Conservation (phyloP, 1,139 yeast species). For the Hyphopichia wangnamkhiaoensis region DNA sequence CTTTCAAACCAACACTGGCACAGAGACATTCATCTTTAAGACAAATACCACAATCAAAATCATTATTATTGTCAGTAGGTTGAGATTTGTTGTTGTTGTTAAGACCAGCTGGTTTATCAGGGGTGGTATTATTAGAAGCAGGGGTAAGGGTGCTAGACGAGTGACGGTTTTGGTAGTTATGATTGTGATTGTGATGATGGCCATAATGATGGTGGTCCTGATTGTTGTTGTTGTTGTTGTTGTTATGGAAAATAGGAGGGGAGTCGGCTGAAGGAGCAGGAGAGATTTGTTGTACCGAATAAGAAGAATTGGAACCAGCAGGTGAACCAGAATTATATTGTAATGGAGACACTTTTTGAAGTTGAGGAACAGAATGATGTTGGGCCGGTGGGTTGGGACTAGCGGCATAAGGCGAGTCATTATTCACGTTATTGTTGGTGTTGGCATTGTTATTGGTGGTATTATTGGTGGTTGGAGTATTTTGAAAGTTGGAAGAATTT, state of each 20-base stretch:
- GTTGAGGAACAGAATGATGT: slow-evolving; percentile 12
- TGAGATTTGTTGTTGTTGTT: slow-evolving; percentile 3
- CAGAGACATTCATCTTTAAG: slow-evolving; percentile 70
- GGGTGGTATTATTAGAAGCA: slow-evolving; percentile 17
- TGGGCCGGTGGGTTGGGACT: too few species aligned
- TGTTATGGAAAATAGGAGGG: slow-evolving; percentile 26
- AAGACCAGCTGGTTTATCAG: slow-evolving; percentile 8
- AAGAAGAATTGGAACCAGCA: slow-evolving; percentile 24
- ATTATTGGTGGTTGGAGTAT: slow-evolving; percentile 3
- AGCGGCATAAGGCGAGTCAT: too few species aligned
- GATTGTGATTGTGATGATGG: slow-evolving; percentile 1
- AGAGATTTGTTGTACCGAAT: slow-evolving; percentile 49
- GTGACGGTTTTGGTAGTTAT: slow-evolving; percentile 2
- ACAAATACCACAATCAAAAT: slow-evolving; percentile 65
- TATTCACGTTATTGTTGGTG: slow-evolving; percentile 3
- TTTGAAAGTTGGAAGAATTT: slow-evolving; percentile 7
- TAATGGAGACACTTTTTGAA: slow-evolving; percentile 8
- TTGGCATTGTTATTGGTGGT: slow-evolving; percentile 10
- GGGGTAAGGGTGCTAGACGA: slow-evolving; percentile 16
- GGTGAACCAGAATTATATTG: slow-evolving; percentile 25
- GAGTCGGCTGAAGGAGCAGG: slow-evolving; percentile 59
- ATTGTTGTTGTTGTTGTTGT: slow-evolving; percentile 7
- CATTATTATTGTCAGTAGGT: slow-evolving; percentile 7
- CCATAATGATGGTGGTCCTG: slow-evolving; percentile 3
- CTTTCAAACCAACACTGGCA: slow-evolving; percentile 61